Percentiles rank a stretch among this genome's conserved stretches.
Evolutionary conservation across 2,329 filamentous ascomycete species (phyloP).

Genomic region (Dactylonectria macrodidyma): DNA sequence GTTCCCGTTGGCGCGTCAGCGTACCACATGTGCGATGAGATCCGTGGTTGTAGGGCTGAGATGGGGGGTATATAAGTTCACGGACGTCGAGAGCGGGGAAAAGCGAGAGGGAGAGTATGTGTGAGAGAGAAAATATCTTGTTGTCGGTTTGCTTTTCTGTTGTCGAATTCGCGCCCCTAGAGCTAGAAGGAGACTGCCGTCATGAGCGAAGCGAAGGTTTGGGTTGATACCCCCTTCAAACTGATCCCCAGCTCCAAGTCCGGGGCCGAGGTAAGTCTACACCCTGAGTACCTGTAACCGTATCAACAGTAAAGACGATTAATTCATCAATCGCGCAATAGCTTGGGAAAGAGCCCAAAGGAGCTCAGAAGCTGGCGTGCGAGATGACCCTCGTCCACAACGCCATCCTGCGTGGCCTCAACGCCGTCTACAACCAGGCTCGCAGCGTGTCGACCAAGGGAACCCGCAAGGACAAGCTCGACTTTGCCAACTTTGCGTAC

Average conservation of each 20-base stretch:
- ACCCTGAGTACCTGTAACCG: not conserved
- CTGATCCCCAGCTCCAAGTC: slow-evolving; percentile 47
- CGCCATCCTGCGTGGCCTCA: slow-evolving; percentile 54
- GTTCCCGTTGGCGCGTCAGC: not conserved
- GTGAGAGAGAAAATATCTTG: not conserved
- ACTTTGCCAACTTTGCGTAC: slow-evolving; percentile 52
- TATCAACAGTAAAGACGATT: not conserved
- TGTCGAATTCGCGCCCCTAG: not conserved
- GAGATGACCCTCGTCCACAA: slow-evolving; percentile 57
- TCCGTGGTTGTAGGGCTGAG: not conserved
- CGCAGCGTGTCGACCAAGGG: slow-evolving; percentile 49
- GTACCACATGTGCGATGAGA: not conserved
- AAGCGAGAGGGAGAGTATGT: not conserved
- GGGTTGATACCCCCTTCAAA: slow-evolving; percentile 54
- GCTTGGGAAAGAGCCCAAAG: slow-evolving; percentile 28
- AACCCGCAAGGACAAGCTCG: slow-evolving; percentile 49
- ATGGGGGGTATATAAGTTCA: not conserved
- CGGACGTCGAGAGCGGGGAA: not conserved
- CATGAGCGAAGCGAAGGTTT: slow-evolving; percentile 42
- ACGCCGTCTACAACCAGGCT: slow-evolving; percentile 56
- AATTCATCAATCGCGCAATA: not conserved
- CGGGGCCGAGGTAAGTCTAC: slow-evolving; percentile 40
- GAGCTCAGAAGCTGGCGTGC: slow-evolving; percentile 41
- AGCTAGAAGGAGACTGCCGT: not conserved
- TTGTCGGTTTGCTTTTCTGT: not conserved